Conservation (phyloP, 1,284 basidiomycete species). For the Ganoderma resinaceum region DNA sequence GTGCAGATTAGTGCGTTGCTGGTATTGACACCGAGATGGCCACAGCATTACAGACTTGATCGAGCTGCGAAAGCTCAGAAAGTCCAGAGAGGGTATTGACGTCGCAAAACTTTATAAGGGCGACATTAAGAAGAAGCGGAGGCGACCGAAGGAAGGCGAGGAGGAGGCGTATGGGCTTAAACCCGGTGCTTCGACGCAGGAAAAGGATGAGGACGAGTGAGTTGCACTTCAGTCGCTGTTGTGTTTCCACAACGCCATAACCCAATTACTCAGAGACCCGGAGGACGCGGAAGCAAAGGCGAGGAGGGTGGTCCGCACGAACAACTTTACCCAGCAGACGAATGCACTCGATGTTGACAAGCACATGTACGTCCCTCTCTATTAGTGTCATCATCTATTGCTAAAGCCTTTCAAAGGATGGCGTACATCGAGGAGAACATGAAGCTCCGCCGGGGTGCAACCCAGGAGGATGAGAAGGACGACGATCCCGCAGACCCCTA, state of each 20-base stretch:
- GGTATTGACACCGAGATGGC: slow-evolving; percentile 12
- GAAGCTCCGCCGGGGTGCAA: slow-evolving; percentile 72
- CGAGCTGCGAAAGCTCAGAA: slow-evolving; percentile 82
- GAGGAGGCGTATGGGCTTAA: slow-evolving; percentile 63
- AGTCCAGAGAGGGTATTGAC: slow-evolving; percentile 86
- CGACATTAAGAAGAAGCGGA: slow-evolving; percentile 77
- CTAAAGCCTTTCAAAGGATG: slow-evolving; percentile 72
- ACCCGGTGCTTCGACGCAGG: slow-evolving; percentile 48
- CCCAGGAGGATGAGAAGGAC: slow-evolving; percentile 53
- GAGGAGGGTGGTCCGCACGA: slow-evolving; percentile 78
- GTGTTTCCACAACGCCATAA: slow-evolving; percentile 11
- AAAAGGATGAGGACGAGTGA: slow-evolving; percentile 72
- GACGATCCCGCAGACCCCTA: slow-evolving; percentile 68
- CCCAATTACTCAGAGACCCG: slow-evolving; percentile 51
- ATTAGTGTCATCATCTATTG: slow-evolving; percentile 4
- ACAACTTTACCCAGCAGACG: slow-evolving; percentile 97
- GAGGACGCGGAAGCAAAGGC: slow-evolving; percentile 74
- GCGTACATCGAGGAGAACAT: slow-evolving; percentile 96
- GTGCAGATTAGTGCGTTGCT: slow-evolving; percentile 12
- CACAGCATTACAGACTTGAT: slow-evolving; percentile 82
- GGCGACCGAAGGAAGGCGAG: slow-evolving; percentile 57
- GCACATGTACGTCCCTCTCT: slow-evolving; percentile 79
- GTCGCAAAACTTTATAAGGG: slow-evolving; percentile 85
- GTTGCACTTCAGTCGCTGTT: slow-evolving; percentile 35
- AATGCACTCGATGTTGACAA: slow-evolving; percentile 97